Conservation (phyloP, 2,329 filamentous ascomycete species). For the Arthroderma sp. region DNA sequence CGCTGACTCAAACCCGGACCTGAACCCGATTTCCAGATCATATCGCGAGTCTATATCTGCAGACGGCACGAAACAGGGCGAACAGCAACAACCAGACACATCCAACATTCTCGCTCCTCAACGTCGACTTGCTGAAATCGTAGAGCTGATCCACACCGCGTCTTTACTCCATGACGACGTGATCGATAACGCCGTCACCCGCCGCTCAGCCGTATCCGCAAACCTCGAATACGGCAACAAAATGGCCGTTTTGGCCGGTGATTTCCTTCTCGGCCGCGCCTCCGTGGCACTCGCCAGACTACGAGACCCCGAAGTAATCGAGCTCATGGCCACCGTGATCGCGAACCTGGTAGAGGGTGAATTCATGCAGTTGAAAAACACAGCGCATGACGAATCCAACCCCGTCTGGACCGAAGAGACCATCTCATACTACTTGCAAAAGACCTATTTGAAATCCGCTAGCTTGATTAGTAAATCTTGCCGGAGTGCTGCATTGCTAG, state of each 20-base stretch:
- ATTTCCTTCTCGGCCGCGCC: slow-evolving; percentile 83
- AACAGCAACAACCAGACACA: slow-evolving; percentile 22
- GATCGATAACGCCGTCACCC: slow-evolving; percentile 79
- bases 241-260: slow-evolving; percentile 95
- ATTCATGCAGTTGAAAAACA: slow-evolving; percentile 99
- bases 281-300: slow-evolving; percentile 86
- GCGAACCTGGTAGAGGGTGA: slow-evolving; percentile 96
- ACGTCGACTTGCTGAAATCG: slow-evolving; percentile 84
- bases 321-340: slow-evolving; percentile 89
- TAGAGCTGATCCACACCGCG: slow-evolving; percentile 92
- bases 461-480: slow-evolving; percentile 94
- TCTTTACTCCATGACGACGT: slow-evolving; percentile 97
- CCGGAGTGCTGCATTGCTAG: slow-evolving; percentile 74
- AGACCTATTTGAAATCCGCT: slow-evolving; percentile 95
- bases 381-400: slow-evolving; percentile 69
- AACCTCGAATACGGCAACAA: slow-evolving; percentile 98
- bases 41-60: too few species aligned
- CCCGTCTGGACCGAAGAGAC: slow-evolving; percentile 81
- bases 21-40: slow-evolving; percentile 25
- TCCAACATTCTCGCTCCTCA: slow-evolving; percentile 75
- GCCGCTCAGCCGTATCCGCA: slow-evolving; percentile 72
- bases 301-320: slow-evolving; percentile 84
- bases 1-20: slow-evolving; percentile 67
- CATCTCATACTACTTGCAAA: slow-evolving; percentile 86
- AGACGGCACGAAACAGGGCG: too few species aligned